Conservation (phyloP, 2,329 filamentous ascomycete genomes). For the Microcyclospora tardicrescens region DNA sequence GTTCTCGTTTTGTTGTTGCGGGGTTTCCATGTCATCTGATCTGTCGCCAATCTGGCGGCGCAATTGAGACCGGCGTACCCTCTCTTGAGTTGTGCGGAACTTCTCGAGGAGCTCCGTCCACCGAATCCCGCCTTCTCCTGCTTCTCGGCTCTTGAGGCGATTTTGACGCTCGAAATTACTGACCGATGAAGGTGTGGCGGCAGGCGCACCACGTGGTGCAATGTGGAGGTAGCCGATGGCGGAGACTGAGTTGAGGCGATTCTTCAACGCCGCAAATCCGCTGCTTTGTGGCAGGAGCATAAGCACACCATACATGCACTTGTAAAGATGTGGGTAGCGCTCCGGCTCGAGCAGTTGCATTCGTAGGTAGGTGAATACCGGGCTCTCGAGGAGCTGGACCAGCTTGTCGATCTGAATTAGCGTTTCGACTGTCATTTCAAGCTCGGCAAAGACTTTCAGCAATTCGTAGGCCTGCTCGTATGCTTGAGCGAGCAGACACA, state of each 20-base stretch:
- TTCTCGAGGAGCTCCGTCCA: conserved; percentile 93
- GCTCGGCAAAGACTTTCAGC: conserved; percentile 90
- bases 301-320: conserved; percentile 82
- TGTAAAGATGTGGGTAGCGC: conserved; percentile 81
- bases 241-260: conserved; percentile 90
- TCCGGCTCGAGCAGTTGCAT: conserved; percentile 92
- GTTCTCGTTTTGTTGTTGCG: conserved; percentile 9
- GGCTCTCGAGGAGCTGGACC: conserved; percentile 89
- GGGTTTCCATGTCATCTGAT: conserved; percentile 11
- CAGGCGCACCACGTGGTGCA: conserved; percentile 42
- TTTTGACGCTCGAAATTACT: conserved; percentile 44
- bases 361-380: conserved; percentile 93
- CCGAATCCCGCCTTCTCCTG: conserved; percentile 51
- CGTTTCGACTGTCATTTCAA: conserved; percentile 98
- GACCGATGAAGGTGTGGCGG: conserved; percentile 20
- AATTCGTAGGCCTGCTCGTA: conserved; percentile 97
- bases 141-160: conserved; percentile 64
- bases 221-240: conserved; percentile 91
- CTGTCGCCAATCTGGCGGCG: conserved; percentile 19
- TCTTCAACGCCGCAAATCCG: conserved; percentile 91
- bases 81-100: conserved; percentile 83
- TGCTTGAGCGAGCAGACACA: conserved; percentile 88
- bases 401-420: conserved; percentile 98
- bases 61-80: conserved; percentile 56
- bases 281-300: conserved; percentile 98